These are phyloP conservation scores for Xerocomellus amylosporus DNA, from an alignment of 768 basidiomycete genomes.

Conservation along the genomic window DNA sequence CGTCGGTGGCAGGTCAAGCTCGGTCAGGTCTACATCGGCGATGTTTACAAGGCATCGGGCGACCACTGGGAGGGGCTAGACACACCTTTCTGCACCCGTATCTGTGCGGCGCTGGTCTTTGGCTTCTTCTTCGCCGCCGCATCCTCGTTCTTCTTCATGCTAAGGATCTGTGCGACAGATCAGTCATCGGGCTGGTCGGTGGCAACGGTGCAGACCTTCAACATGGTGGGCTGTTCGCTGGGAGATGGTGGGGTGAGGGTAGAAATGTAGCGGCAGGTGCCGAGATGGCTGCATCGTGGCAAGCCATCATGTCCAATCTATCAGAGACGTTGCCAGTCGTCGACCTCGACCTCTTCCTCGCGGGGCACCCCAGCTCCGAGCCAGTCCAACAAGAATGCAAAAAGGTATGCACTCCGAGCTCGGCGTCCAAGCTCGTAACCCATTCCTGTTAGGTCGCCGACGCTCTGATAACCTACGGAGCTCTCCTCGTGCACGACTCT, in stretches of 20 bases:
- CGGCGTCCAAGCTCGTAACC: neutral
- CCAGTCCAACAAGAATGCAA: slow-evolving; percentile 58
- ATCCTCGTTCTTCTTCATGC: slow-evolving; percentile 99
- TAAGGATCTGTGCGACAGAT: slow-evolving; percentile 75
- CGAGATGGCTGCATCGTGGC: slow-evolving; percentile 11
- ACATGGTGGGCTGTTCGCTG: slow-evolving; percentile 33
- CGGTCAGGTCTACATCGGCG: slow-evolving; percentile 74
- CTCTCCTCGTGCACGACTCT: slow-evolving; percentile 81
- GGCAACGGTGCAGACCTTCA: slow-evolving; percentile 36
- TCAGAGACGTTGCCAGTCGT: slow-evolving; percentile 63
- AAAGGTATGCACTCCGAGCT: slow-evolving; percentile 42
- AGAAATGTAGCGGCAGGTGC: slow-evolving; percentile 32
- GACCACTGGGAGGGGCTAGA: neutral
- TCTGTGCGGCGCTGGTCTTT: slow-evolving; percentile 96
- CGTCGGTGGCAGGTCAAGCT: slow-evolving; percentile 91
- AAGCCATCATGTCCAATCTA: slow-evolving; percentile 39
- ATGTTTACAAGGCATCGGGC: slow-evolving; percentile 2
- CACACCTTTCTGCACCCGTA: slow-evolving; percentile 98
- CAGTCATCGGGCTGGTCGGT: slow-evolving; percentile 1
- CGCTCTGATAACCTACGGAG: slow-evolving; percentile 81
- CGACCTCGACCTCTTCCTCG: slow-evolving; percentile 71
- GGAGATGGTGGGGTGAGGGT: slow-evolving; percentile 19
- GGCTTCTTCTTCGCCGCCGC: slow-evolving; percentile 97
- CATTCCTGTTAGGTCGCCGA: slow-evolving; percentile 60
- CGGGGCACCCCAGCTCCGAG: slow-evolving; percentile 42